These are phyloP conservation scores for Carex arenaria DNA, from an alignment of 202 grass and related monocot species.

Conservation along the genomic window DNA sequence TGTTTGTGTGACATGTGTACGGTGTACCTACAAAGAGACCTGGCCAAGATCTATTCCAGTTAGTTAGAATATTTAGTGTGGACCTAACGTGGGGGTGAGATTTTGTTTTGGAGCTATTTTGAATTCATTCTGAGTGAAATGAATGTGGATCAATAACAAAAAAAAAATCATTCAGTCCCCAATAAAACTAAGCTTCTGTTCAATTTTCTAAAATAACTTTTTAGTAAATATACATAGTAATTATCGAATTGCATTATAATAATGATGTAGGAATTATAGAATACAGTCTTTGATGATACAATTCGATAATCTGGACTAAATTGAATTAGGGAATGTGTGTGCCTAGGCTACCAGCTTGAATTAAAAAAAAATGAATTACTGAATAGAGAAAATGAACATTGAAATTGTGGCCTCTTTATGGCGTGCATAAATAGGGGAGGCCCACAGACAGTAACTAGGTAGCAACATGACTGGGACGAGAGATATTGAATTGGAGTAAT, in stretches of 20 bases:
- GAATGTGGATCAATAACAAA: background rate
- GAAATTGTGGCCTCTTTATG: background rate
- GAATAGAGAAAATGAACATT: background rate
- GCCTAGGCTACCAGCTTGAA: no score
- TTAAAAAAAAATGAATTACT: background rate
- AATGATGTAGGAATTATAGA: background rate
- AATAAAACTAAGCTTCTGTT: background rate
- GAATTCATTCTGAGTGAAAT: background rate
- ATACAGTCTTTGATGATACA: no score
- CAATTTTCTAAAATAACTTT: background rate
- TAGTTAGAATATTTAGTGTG: background rate
- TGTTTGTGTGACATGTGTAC: background rate
- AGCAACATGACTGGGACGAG: background rate
- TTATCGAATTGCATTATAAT: background rate
- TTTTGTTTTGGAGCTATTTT: background rate
- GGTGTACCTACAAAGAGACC: background rate
- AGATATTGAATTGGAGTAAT: background rate
- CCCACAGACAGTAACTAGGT: constrained; percentile 16
- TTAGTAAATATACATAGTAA: background rate
- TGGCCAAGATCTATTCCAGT: background rate
- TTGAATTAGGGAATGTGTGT: no score
- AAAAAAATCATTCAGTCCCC: background rate
- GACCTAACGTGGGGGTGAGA: background rate
- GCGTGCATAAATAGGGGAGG: background rate
- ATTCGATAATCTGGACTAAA: no score